A percentile compares a stretch with the other conserved stretches of the same genome.
Conservation (phyloP, 768 basidiomycete species). For the Termitomyces sp. region DNA sequence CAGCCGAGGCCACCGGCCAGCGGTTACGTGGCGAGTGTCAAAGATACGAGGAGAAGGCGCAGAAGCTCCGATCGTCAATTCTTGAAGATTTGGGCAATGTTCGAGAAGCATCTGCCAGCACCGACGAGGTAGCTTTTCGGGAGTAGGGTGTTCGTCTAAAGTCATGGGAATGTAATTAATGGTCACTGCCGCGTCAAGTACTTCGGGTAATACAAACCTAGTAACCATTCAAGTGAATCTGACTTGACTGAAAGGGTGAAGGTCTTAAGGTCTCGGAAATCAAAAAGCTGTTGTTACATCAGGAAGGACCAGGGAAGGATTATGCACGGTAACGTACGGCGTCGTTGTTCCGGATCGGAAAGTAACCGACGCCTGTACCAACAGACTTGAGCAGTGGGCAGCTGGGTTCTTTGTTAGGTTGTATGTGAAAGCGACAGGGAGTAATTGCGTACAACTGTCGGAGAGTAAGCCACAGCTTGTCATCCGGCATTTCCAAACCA, state of each 20-base stretch:
- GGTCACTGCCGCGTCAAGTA: neutral
- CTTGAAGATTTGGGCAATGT: slow-evolving; percentile 30
- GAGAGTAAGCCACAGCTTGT: slow-evolving; percentile 27
- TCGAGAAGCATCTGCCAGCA: slow-evolving; percentile 37
- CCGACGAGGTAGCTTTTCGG: slow-evolving; percentile 29
- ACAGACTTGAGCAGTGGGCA: slow-evolving; percentile 28
- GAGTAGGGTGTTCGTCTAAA: slow-evolving; percentile 25
- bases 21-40: slow-evolving; percentile 28
- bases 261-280: slow-evolving; percentile 26
- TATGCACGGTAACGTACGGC: slow-evolving; percentile 20
- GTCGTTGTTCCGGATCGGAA: slow-evolving; percentile 24
- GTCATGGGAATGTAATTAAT: neutral
- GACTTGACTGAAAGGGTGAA: slow-evolving; percentile 29
- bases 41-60: slow-evolving; percentile 33
- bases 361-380: slow-evolving; percentile 27
- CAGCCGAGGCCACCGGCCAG: slow-evolving; percentile 31
- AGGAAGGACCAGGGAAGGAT: slow-evolving; percentile 1
- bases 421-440: slow-evolving; percentile 4
- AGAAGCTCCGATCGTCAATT: slow-evolving; percentile 26
- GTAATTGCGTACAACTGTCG: slow-evolving; percentile 16
- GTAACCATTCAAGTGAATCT: slow-evolving; percentile 28
- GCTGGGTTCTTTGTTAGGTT: slow-evolving; percentile 13
- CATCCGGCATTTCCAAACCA: slow-evolving; percentile 29
- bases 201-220: slow-evolving; percentile 16
- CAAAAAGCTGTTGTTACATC: slow-evolving; percentile 23